Conservation (phyloP, 2,329 filamentous ascomycete species). For the Albifimbria verrucaria region DNA sequence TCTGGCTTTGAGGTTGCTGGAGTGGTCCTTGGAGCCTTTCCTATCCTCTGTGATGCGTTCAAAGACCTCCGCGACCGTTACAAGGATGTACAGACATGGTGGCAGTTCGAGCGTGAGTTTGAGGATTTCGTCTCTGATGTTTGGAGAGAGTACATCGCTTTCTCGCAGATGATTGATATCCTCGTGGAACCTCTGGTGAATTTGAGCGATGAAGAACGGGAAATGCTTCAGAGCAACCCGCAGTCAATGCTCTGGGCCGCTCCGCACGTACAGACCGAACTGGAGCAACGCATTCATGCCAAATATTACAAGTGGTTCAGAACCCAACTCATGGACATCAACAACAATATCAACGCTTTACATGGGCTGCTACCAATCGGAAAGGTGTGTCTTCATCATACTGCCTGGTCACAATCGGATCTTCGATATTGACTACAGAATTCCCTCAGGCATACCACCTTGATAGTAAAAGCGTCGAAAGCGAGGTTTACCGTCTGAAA, state of each 20-base stretch:
- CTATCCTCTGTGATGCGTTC: background rate
- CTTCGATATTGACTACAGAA: background rate
- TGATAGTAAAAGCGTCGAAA: background rate
- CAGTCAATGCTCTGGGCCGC: background rate
- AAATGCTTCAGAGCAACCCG: background rate
- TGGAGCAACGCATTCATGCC: background rate
- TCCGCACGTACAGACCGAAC: background rate
- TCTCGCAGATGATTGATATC: slow-evolving; percentile 3
- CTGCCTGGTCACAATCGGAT: too few relatives aligned
- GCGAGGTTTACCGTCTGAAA: background rate
- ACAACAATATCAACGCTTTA: background rate
- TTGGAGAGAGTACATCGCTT: slow-evolving; percentile 1
- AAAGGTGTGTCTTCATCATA: background rate
- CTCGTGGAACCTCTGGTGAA: background rate
- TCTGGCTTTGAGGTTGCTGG: slow-evolving; percentile 7
- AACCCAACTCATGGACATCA: background rate
- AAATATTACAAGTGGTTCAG: slow-evolving; percentile 5
- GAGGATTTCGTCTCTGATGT: slow-evolving; percentile 4
- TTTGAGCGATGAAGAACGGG: background rate
- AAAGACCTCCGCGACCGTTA: background rate
- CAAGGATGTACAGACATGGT: slow-evolving; percentile 1
- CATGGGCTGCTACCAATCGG: background rate
- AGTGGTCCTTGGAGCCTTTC: slow-evolving; percentile 4
- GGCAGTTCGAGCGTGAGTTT: slow-evolving; percentile 7
- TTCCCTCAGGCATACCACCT: background rate